Evolutionary conservation across 495 filamentous ascomycete genomes (phyloP), one percentile per base, ranked within the genome.

Genomic region (Penicillium odoratum): DNA sequence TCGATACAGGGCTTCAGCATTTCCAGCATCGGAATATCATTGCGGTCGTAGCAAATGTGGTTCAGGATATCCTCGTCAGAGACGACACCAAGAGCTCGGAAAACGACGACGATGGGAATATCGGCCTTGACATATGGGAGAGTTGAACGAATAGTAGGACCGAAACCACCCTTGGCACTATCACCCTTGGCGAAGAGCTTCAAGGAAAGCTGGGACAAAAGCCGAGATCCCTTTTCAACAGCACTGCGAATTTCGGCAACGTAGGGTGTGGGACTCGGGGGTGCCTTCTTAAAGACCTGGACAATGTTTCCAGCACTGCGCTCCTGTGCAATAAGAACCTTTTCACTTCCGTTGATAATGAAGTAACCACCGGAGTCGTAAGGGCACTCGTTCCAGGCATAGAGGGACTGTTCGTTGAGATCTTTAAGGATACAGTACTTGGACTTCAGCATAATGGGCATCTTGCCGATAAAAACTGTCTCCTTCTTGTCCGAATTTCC

Each of bases 361-460:
- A 99, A 99, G 63, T 99, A 99, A 55, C 94, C 94, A 48, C 94
- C 94, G 61, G 94, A 93, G 67, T 99, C 94, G 71, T 96, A 98
- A 0, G 95, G 94, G 55, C 94, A 99, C 73, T 99, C 94, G 67
- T 93, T 93, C 73, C 90, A 86, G 10, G 85, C 78, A 66, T 93
- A 96, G 1, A 98, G 80, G 16, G 87, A 84, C 51, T 90, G 84
- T 57, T 97, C 93, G 50, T 81, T 81, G 63, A 93, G 80, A 56
- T 88, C 85, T 64, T 88, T 88, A 59, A 99, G 74, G 51, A 91
- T 88, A 77, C 94, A 99, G 61, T 93, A 90, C 67, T 93, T 89
- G 3, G 91, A 95, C 75, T 97, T 96, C 54, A 98, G 82, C 94
- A 99, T 99, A 62, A 98, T 90, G 0, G 94, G 94, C 55, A 99